Base-by-base conservation (phyloP, 225 moss, liverwort and hornwort genomes). In the Polytrichum formosum region DNA sequence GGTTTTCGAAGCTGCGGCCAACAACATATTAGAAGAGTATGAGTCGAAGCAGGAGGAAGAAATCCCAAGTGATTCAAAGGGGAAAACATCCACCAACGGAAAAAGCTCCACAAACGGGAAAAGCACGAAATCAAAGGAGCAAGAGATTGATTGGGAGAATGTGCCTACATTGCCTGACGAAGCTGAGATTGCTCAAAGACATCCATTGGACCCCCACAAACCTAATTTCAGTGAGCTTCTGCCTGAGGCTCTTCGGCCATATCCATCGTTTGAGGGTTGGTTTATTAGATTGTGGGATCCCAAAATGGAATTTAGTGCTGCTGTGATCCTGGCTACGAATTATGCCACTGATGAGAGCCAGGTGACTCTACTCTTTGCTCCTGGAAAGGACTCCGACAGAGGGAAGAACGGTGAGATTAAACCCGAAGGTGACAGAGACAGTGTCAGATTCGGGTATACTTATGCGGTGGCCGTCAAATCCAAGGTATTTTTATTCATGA, bases 251-350 rank as follows among this genome's bases (percentile, higher is more conserved):
- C 13, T 78, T 23, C 61, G 88, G 67, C 90, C 92, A 0, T 94
- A 90, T 53, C 92, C 92, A 4, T 76, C 87, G 0, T 95, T 95
- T 70, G 94, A 95, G 73, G 92, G 94, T 4, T 95, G 94, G 94
- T 92, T 90, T 33, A 67, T 88, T 7, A 77, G 94, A 13, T 18
- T 95, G 1, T 67, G 77, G 90, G 91, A 95, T 62, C 70, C 92
- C 3, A 18, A 5, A 71, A 70, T 18, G 1, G 73, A 70, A 4
- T 87, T 90, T 65, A 91, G 90, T 59, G 94, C 82, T 26, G 94
- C 78, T 0, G 78, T 90, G 63, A 92, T 92, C 53, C 61, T 89
- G 84, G 90, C 90, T 55, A 89, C 90, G 20, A 95, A 95, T 25
- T 92, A 95, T 67, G 90, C 90, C 7, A 89, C 85, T 1, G 73